Conservation (phyloP, 192 early-diverging fungal species). For the Backusella morwellensis region DNA sequence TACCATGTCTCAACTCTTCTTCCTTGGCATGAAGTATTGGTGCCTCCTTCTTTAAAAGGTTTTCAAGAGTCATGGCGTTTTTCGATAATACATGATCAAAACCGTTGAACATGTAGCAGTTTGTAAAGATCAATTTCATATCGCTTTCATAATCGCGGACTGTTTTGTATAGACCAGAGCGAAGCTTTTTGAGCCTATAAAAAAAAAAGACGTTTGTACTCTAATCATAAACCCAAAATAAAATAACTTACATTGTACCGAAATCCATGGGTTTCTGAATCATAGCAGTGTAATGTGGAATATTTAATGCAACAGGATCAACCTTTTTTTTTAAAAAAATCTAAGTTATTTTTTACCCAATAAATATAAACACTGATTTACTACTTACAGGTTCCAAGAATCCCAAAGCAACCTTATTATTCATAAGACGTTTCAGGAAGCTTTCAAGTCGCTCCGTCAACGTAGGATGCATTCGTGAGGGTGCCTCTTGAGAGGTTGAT, state of each 20-base stretch:
- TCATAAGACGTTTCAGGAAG: conserved; percentile 35
- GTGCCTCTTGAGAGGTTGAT: background rate
- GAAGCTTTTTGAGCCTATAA: conserved; percentile 43
- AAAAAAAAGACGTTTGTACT: background rate
- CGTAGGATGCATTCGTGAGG: conserved; percentile 3
- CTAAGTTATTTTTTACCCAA: too few species aligned
- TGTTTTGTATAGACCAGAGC: conserved; percentile 16
- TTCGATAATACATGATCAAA: conserved; percentile 55
- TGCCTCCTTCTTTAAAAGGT: conserved; percentile 11
- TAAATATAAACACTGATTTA: too few species aligned
- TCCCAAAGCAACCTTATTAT: conserved; percentile 36
- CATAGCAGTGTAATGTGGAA: conserved; percentile 45
- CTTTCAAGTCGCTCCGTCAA: conserved; percentile 28
- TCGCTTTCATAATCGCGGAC: conserved; percentile 56
- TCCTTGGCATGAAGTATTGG: background rate
- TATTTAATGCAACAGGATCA: conserved; percentile 40
- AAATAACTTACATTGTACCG: conserved; percentile 47
- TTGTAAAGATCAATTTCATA: conserved; percentile 61
- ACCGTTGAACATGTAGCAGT: conserved; percentile 73
- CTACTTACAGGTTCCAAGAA: conserved; percentile 44
- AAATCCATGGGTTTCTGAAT: conserved; percentile 77
- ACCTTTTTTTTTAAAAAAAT: conserved; percentile 24
- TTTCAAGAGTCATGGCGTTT: conserved; percentile 56
- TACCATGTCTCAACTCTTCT: background rate
- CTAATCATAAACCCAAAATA: background rate